Evolutionary conservation across 2,329 filamentous ascomycete species (phyloP).

Genomic region (Pseudomassariella vexata): DNA sequence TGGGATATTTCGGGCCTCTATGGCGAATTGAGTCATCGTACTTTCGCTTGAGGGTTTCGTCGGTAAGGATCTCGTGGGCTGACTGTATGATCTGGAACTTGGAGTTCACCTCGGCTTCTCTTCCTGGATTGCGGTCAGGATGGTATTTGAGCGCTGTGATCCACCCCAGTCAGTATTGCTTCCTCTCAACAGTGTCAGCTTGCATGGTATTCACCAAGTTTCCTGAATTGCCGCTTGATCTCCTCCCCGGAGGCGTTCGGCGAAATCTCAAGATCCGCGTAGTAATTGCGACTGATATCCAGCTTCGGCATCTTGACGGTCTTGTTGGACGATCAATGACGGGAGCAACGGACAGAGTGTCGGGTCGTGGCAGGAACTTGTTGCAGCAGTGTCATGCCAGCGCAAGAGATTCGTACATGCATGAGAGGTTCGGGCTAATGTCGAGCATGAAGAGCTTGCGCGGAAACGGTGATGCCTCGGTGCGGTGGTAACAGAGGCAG

Average conservation of each 20-base stretch:
- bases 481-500: no score
- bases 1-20: constrained; percentile 31
- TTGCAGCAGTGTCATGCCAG: no score
- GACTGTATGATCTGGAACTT: constrained; percentile 85
- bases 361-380: no score
- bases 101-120: constrained; percentile 70
- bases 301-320: constrained; percentile 57
- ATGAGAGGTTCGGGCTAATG: no score
- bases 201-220: constrained; percentile 67
- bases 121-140: constrained; percentile 81
- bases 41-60: constrained; percentile 42
- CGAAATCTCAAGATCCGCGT: constrained; percentile 73
- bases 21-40: constrained; percentile 44
- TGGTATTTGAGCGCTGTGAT: constrained; percentile 72
- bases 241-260: constrained; percentile 64
- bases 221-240: constrained; percentile 81
- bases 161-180: neutral
- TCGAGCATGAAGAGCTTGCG: no score
- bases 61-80: constrained; percentile 68
- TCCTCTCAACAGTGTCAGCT: neutral
- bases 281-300: constrained; percentile 71
- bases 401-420: no score
- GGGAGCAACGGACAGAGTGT: no score
- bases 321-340: no score
- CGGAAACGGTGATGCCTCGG: no score